Percentiles rank a stretch among this genome's conserved stretches.
phyloP scores from a whole-genome alignment of 805 yeast genomes.

The Teunomyces lycoperdinae region DNA sequence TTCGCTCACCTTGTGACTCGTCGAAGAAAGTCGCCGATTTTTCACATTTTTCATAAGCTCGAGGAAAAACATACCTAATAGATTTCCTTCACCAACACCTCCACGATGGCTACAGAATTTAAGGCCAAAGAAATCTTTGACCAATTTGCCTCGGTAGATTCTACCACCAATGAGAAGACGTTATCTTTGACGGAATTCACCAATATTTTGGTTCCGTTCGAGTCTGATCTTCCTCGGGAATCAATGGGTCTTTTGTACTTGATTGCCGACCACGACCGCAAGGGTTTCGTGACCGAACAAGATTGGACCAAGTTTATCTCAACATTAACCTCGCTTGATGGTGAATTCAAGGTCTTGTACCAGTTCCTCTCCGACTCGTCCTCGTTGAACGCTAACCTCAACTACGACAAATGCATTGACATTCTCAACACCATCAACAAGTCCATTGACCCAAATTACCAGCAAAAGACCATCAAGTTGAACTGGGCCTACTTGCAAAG shows the following conservation, averaged over 20 bases:
- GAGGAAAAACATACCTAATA: not conserved
- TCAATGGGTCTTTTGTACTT: constrained; percentile 60
- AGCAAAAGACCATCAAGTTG: constrained; percentile 38
- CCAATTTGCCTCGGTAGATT: constrained; percentile 33
- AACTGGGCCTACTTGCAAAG: constrained; percentile 43
- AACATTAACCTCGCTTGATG: constrained; percentile 37
- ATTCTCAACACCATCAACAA: constrained; percentile 35
- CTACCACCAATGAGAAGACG: constrained; percentile 15
- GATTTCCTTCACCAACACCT: not conserved
- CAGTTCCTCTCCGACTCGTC: constrained; percentile 37
- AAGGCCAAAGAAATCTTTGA: constrained; percentile 28
- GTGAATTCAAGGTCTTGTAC: constrained; percentile 51
- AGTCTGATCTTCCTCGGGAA: constrained; percentile 36
- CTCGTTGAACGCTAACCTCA: constrained; percentile 12
- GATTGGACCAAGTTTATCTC: constrained; percentile 78
- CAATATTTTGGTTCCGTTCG: constrained; percentile 39
- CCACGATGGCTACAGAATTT: constrained; percentile 4
- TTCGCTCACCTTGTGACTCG: constrained; percentile 3
- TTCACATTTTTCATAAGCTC: constrained; percentile 1
- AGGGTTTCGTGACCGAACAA: constrained; percentile 62
- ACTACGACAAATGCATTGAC: constrained; percentile 35
- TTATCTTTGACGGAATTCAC: constrained; percentile 37
- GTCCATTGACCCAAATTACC: constrained; percentile 41
- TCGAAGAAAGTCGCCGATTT: constrained; percentile 3
- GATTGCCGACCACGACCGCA: constrained; percentile 69